A percentile compares a stretch with the other conserved stretches of the same genome.
These are phyloP conservation scores for Alternaria sp. DNA, from an alignment of 2,329 filamentous ascomycete species.

Conservation along the genomic window DNA sequence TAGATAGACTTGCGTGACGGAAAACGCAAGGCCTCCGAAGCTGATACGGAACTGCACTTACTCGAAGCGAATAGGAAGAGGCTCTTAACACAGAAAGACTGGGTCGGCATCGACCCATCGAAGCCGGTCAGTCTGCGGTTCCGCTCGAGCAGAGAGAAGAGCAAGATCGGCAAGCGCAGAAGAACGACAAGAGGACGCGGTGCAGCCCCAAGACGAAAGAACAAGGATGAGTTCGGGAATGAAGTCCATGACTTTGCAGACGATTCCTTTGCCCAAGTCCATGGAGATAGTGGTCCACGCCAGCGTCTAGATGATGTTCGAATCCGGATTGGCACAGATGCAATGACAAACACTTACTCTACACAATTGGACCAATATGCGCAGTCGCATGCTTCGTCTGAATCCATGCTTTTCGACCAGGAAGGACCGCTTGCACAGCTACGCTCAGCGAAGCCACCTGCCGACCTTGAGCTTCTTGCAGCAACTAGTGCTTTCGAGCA, in stretches of 20 bases:
- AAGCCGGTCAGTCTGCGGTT: conserved; percentile 39
- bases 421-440: conserved; percentile 18
- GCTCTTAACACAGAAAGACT: conserved; percentile 42
- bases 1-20: conserved; percentile 5
- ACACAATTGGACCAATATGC: conserved; percentile 12
- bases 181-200: conserved; percentile 19
- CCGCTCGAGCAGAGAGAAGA: conserved; percentile 32
- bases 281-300: conserved; percentile 16
- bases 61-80: conserved; percentile 38
- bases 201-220: conserved; percentile 1
- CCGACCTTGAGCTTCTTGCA: conserved; percentile 2
- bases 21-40: conserved; percentile 9
- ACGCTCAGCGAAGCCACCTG: conserved; percentile 3
- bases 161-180: conserved; percentile 42
- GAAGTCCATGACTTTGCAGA: background rate
- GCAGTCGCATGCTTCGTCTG: conserved; percentile 32
- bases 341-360: conserved; percentile 34
- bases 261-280: conserved; percentile 4
- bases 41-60: conserved; percentile 20
- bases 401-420: conserved; percentile 47
- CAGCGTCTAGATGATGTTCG: conserved; percentile 32
- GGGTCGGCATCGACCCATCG: conserved; percentile 41
- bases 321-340: conserved; percentile 47
- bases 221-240: background rate
- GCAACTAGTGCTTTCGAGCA: conserved; percentile 1